A percentile compares a stretch with the other conserved stretches of the same genome.
phyloP scores from a whole-genome alignment of 768 basidiomycete species.

The Lentinula edodes region DNA sequence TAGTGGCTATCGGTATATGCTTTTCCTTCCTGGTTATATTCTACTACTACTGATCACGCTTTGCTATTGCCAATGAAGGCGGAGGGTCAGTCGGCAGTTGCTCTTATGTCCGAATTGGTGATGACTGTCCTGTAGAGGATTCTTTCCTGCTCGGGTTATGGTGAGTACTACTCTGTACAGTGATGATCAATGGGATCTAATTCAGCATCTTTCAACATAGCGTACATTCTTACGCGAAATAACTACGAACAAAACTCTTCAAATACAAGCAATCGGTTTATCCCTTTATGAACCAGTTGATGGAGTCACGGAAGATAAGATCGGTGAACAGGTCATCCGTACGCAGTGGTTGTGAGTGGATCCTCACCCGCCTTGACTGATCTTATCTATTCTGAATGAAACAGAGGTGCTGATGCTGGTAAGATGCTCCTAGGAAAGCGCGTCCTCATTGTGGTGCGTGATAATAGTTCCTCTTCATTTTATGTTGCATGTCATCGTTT shows the following conservation, averaged over 20 bases:
- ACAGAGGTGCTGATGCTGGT: slow-evolving; percentile 59
- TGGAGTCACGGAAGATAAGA: slow-evolving; percentile 64
- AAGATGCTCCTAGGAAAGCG: slow-evolving; percentile 73
- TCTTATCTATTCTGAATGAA: too few relatives aligned
- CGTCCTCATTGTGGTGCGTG: slow-evolving; percentile 75
- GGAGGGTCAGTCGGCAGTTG: slow-evolving; percentile 64
- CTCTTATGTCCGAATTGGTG: slow-evolving; percentile 1
- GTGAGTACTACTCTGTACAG: slow-evolving; percentile 23
- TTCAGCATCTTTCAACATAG: slow-evolving; percentile 26
- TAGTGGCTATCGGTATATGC: slow-evolving; percentile 73
- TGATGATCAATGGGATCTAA: not conserved
- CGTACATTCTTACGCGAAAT: slow-evolving; percentile 80
- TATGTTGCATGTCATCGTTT: not conserved
- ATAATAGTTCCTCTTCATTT: slow-evolving; percentile 2
- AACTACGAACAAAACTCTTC: slow-evolving; percentile 69
- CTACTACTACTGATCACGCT: slow-evolving; percentile 9
- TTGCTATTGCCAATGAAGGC: slow-evolving; percentile 33
- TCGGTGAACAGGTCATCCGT: slow-evolving; percentile 81
- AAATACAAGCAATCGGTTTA: slow-evolving; percentile 94
- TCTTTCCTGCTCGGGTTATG: slow-evolving; percentile 93
- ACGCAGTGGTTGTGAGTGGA: slow-evolving; percentile 90
- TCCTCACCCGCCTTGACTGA: too few relatives aligned
- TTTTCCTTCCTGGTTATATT: not conserved
- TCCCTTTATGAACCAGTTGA: slow-evolving; percentile 91
- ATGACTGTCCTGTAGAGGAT: slow-evolving; percentile 52